Conservation (phyloP, 768 basidiomycete species). For the Xerocomellus chrysenteron region DNA sequence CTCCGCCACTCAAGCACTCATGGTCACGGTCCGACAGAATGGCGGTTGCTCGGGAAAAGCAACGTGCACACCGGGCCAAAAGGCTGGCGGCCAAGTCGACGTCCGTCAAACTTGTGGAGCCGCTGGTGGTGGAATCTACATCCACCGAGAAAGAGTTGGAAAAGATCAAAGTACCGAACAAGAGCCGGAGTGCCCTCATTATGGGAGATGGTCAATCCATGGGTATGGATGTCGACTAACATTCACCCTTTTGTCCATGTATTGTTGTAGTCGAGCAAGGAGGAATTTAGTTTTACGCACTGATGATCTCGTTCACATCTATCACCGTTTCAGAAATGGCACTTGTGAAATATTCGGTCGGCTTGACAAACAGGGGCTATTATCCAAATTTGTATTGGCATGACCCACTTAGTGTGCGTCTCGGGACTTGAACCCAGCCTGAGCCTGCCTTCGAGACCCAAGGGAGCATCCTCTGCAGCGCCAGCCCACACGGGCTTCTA, state of each 20-base stretch:
- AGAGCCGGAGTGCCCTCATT: slow-evolving; percentile 69
- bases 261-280: not conserved
- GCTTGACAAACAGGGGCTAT: slow-evolving; percentile 16
- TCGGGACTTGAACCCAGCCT: not conserved
- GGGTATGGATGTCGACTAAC: slow-evolving; percentile 85
- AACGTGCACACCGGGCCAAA: slow-evolving; percentile 70
- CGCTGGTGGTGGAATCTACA: slow-evolving; percentile 45
- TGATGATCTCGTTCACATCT: not conserved
- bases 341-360: too few species aligned
- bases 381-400: slow-evolving; percentile 17
- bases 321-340: not conserved
- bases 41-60: slow-evolving; percentile 78
- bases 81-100: slow-evolving; percentile 50
- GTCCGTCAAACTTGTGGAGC: slow-evolving; percentile 67
- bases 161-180: slow-evolving; percentile 73
- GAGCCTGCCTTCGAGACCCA: not conserved
- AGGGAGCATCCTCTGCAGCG: slow-evolving; percentile 5
- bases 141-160: slow-evolving; percentile 57
- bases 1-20: not conserved
- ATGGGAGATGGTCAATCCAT: slow-evolving; percentile 84
- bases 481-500: not conserved
- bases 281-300: not conserved
- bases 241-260: not conserved
- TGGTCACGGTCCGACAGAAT: slow-evolving; percentile 52
- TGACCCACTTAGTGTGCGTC: not conserved